Conservation (phyloP, 768 basidiomycete genomes). For the Suillus americanus region DNA sequence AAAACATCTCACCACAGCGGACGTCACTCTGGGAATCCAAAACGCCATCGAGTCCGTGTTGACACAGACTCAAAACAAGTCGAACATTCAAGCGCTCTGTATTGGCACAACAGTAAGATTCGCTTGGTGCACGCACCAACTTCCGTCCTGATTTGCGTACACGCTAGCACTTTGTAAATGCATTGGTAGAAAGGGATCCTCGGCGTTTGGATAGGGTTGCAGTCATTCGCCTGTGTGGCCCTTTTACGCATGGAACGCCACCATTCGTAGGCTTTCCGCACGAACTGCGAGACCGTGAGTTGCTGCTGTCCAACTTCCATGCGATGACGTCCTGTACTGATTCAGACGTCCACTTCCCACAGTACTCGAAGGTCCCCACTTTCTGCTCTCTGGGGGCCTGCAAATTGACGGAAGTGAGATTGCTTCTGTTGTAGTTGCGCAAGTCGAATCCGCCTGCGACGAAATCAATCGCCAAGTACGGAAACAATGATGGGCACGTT, state of each 20-base stretch:
- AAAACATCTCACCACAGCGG: slow-evolving; percentile 56
- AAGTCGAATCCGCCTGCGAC: slow-evolving; percentile 45
- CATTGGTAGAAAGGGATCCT: slow-evolving; percentile 57
- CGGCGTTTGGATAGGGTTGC: slow-evolving; percentile 57
- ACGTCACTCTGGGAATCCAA: slow-evolving; percentile 61
- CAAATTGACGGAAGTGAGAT: slow-evolving; percentile 53
- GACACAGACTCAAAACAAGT: slow-evolving; percentile 32
- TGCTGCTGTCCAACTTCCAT: slow-evolving; percentile 11
- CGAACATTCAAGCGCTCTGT: slow-evolving; percentile 47
- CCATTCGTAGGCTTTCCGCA: slow-evolving; percentile 54
- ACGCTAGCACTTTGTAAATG: slow-evolving; percentile 53
- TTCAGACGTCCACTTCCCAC: not conserved
- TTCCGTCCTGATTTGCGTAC: slow-evolving; percentile 15
- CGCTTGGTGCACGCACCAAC: not conserved
- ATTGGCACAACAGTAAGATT: slow-evolving; percentile 59
- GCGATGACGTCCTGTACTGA: slow-evolving; percentile 11
- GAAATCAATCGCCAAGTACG: slow-evolving; percentile 34
- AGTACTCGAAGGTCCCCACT: slow-evolving; percentile 31
- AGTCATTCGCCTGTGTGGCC: slow-evolving; percentile 61
- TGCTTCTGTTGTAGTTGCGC: slow-evolving; percentile 37
- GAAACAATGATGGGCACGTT: not conserved
- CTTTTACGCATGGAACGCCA: slow-evolving; percentile 57
- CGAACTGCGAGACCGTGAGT: slow-evolving; percentile 30
- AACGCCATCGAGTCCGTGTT: slow-evolving; percentile 48
- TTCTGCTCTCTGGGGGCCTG: slow-evolving; percentile 38